These are phyloP conservation scores for Microbotryomycetes sp. DNA, from an alignment of 1,284 basidiomycete genomes.

Conservation along the genomic window DNA sequence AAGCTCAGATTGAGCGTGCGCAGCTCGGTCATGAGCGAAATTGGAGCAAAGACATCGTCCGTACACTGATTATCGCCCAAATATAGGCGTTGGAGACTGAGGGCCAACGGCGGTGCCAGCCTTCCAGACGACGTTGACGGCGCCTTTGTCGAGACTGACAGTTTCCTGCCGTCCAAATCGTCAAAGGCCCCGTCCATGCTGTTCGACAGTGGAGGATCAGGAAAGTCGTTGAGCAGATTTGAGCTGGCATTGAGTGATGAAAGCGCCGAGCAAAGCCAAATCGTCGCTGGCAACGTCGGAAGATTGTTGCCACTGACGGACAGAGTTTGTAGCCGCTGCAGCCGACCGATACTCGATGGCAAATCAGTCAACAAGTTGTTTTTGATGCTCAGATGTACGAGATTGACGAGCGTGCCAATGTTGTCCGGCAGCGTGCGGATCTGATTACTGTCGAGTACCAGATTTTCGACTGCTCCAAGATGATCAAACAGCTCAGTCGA, in stretches of 20 bases:
- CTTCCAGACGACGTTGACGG: slow-evolving; percentile 25
- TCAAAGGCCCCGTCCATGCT: slow-evolving; percentile 5
- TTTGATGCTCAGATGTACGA: slow-evolving; percentile 72
- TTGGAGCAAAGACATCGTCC: slow-evolving; percentile 69
- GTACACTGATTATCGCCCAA: slow-evolving; percentile 83
- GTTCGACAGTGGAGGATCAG: slow-evolving; percentile 50
- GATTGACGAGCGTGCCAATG: slow-evolving; percentile 61
- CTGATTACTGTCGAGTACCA: slow-evolving; percentile 79
- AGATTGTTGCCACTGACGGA: slow-evolving; percentile 92
- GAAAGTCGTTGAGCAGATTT: slow-evolving; percentile 72
- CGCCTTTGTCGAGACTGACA: slow-evolving; percentile 31
- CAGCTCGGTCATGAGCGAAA: slow-evolving; percentile 68
- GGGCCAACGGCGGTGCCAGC: slow-evolving; percentile 58
- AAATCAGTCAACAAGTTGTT: slow-evolving; percentile 79
- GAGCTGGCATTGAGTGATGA: slow-evolving; percentile 76
- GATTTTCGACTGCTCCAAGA: slow-evolving; percentile 60
- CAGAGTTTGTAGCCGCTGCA: slow-evolving; percentile 67
- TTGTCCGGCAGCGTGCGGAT: slow-evolving; percentile 77
- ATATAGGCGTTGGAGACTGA: slow-evolving; percentile 67
- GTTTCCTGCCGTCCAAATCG: slow-evolving; percentile 36
- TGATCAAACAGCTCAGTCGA: slow-evolving; percentile 65
- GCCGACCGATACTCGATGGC: slow-evolving; percentile 66
- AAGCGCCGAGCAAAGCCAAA: slow-evolving; percentile 81
- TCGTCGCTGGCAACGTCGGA: slow-evolving; percentile 59
- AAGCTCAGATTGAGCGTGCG: slow-evolving; percentile 86